Conservation (phyloP, 2,329 filamentous ascomycete genomes). For the Eutypa lata region DNA sequence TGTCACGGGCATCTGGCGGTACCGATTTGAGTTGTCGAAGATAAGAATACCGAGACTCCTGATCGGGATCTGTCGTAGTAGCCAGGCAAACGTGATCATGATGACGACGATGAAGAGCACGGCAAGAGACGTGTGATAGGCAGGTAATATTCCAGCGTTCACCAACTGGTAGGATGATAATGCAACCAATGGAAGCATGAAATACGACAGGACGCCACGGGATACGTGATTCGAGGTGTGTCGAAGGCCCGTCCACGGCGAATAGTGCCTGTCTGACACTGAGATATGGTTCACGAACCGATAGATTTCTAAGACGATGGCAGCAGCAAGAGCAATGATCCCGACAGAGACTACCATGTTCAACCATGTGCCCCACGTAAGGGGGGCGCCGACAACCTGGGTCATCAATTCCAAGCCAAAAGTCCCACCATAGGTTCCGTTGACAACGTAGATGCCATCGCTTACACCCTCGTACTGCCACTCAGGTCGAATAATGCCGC, state of each 20-base stretch:
- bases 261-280: background rate
- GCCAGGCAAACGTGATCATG: conserved; percentile 7
- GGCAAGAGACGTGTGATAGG: conserved; percentile 7
- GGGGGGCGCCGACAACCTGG: conserved; percentile 64
- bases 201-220: conserved; percentile 12
- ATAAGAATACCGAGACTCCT: conserved; percentile 10
- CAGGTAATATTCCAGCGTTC: conserved; percentile 6
- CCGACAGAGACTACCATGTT: conserved; percentile 60
- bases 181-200: conserved; percentile 13
- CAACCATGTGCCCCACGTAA: conserved; percentile 63
- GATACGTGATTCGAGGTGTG: conserved; percentile 4
- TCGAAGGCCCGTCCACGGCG: conserved; percentile 1
- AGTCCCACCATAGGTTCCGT: conserved; percentile 56
- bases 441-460: conserved; percentile 63
- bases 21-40: conserved; percentile 6
- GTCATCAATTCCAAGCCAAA: conserved; percentile 63
- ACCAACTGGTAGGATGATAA: conserved; percentile 13
- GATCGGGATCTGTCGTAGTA: conserved; percentile 7
- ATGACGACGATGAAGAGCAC: conserved; percentile 5
- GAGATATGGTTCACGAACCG: background rate
- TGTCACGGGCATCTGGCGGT: conserved; percentile 5
- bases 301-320: conserved; percentile 3
- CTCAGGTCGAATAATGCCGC: conserved; percentile 21
- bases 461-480: conserved; percentile 26
- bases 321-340: conserved; percentile 2